These are phyloP conservation scores for Pseudopithomyces maydicus DNA, from an alignment of 2,329 filamentous ascomycete species.

Conservation along the genomic window DNA sequence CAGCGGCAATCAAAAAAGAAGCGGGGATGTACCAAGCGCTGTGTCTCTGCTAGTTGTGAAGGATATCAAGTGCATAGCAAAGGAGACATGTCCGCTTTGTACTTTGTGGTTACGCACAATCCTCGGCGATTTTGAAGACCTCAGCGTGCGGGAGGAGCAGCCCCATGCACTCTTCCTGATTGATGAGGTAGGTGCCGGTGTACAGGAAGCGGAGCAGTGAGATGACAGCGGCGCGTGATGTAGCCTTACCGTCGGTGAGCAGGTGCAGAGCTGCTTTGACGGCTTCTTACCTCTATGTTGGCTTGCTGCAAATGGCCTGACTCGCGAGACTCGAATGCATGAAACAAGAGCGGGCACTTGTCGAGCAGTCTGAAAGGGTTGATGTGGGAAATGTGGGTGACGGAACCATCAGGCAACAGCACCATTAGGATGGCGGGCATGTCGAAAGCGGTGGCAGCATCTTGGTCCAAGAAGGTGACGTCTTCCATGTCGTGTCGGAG, in stretches of 20 bases:
- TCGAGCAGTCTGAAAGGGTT: slow-evolving; percentile 36
- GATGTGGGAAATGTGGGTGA: slow-evolving; percentile 42
- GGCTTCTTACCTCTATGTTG: slow-evolving; percentile 38
- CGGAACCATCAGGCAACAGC: slow-evolving; percentile 34
- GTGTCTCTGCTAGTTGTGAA: no score
- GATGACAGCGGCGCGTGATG: slow-evolving; percentile 36
- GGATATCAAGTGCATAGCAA: no score
- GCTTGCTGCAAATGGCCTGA: slow-evolving; percentile 34
- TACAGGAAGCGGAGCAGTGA: slow-evolving; percentile 51
- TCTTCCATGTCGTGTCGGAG: slow-evolving; percentile 22
- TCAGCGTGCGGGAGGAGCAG: slow-evolving; percentile 49
- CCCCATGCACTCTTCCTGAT: slow-evolving; percentile 21
- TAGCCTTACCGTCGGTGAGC: slow-evolving; percentile 15
- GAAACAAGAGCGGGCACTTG: slow-evolving; percentile 46
- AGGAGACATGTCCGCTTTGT: no score
- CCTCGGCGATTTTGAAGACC: slow-evolving; percentile 47
- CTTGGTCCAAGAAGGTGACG: slow-evolving; percentile 26
- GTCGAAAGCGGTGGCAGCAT: slow-evolving; percentile 17
- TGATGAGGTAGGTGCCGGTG: slow-evolving; percentile 43
- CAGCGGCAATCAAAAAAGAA: no score
- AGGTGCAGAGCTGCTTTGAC: neutral
- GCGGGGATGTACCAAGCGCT: no score
- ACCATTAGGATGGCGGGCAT: slow-evolving; percentile 41
- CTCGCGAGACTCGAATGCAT: slow-evolving; percentile 45
- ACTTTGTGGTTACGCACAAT: slow-evolving; percentile 21